Evolutionary conservation across 2,329 filamentous ascomycete species (phyloP).

Genomic region (Emmonsiellopsis sp.): DNA sequence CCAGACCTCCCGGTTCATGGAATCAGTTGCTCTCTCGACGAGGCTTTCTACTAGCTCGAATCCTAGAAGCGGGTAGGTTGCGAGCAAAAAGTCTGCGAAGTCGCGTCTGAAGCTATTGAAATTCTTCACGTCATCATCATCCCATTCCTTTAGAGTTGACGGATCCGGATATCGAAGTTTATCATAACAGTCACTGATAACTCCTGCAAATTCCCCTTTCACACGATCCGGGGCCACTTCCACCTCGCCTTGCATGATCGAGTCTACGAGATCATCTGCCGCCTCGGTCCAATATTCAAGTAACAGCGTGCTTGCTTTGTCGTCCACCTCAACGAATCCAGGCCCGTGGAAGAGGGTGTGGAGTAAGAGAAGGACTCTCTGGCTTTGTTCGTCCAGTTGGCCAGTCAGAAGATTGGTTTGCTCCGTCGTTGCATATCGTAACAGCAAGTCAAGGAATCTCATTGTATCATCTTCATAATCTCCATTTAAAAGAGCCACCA

Average conservation of each 20-base stretch:
- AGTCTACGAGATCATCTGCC: conserved; percentile 29
- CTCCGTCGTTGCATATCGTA: conserved; percentile 27
- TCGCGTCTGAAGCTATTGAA: conserved; percentile 37
- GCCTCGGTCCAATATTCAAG: conserved; percentile 36
- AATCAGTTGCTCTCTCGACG: conserved; percentile 26
- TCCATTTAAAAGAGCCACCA: conserved; percentile 24
- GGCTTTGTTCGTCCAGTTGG: conserved; percentile 23
- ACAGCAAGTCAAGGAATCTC: conserved; percentile 31
- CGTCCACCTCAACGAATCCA: conserved; percentile 33
- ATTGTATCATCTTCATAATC: conserved; percentile 31
- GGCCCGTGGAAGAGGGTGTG: conserved; percentile 32
- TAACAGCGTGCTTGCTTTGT: conserved; percentile 26
- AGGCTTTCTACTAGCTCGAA: conserved; percentile 34
- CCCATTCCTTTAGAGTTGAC: conserved; percentile 29
- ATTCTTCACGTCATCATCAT: conserved; percentile 33
- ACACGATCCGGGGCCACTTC: conserved; percentile 20
- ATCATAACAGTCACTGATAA: conserved; percentile 33
- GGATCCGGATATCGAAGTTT: conserved; percentile 33
- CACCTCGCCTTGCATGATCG: conserved; percentile 20
- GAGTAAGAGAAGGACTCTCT: conserved; percentile 26
- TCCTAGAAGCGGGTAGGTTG: conserved; percentile 35
- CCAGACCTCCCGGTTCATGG: conserved; percentile 30
- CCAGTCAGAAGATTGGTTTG: conserved; percentile 23
- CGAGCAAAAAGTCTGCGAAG: conserved; percentile 37
- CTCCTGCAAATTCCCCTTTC: conserved; percentile 31